Base-by-base conservation (phyloP, 139 green algal species). In the Klebsormidium nitens region DNA sequence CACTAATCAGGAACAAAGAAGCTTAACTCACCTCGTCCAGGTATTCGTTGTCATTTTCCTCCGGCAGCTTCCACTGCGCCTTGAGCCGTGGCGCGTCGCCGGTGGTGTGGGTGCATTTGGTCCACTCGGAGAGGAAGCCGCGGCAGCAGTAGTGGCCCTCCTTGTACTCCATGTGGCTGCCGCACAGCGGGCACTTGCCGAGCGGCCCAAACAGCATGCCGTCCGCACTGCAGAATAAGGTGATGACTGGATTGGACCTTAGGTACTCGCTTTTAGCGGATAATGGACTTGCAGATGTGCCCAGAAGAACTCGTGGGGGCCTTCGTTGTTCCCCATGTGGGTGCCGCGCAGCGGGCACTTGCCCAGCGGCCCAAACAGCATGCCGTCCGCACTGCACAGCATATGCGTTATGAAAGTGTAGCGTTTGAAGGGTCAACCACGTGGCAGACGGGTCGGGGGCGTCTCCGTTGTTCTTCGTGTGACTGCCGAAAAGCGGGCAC, bases 131-230 rank as follows among this genome's bases (percentile, higher is more conserved):
- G 59, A 75, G 66, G 37, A 74, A 75, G 23, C 66, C 40, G 19
- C 66, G 38, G 59, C 66, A 75, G 46, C 66, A 28, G 57, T 75
- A 75, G n/a, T 3, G 23, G 5, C 59, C 66, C 19, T 75, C 66
- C 38, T 32, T 29, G 40, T 75, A 75, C 59, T 75, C 66, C 34
- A 75, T 6, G 46, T 23, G 23, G 4, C 35, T 31, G 3, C 23
- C 11, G 57, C 66, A 75, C 17, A 75, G 32, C 19, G 64, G n/a
- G 57, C 66, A 75, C 19, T 48, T 48, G 26, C 23, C 23, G n/a
- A 75, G 35, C 29, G 66, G 66, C 17, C 66, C 66, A 29, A 75
- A 75, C 23, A 66, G 14, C 59, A 75, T 75, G 36, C 61, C 66
- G 35, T 75, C 66, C 29, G 66, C 66, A 59, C 46, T 55, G 46